Evolutionary conservation across 1,284 basidiomycete genomes (phyloP).

Genomic region (Sanghuangporus weigelae): DNA sequence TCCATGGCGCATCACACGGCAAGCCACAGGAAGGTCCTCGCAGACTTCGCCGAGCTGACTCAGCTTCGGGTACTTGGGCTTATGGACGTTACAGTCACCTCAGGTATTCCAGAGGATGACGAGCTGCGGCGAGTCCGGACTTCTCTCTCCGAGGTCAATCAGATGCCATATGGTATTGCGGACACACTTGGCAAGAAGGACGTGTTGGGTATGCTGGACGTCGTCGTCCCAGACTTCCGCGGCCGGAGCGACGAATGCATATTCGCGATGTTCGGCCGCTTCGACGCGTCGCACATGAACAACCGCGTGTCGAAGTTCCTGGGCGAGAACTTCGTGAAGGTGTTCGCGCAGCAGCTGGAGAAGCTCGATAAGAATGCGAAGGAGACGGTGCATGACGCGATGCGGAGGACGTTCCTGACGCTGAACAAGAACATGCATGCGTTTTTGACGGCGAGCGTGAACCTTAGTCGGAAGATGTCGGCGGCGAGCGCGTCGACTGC

Average conservation of each 20-base stretch:
- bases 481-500: constrained; percentile 48
- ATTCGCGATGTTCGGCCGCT: constrained; percentile 92
- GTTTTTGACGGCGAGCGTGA: constrained; percentile 41
- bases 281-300: constrained; percentile 60
- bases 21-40: constrained; percentile 45
- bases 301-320: constrained; percentile 73
- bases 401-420: constrained; percentile 81
- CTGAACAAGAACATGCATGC: constrained; percentile 80
- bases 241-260: constrained; percentile 79
- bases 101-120: constrained; percentile 84
- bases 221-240: constrained; percentile 88
- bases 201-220: constrained; percentile 85
- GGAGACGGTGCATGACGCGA: constrained; percentile 67
- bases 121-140: constrained; percentile 92
- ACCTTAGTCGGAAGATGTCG: constrained; percentile 62
- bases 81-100: constrained; percentile 95
- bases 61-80: constrained; percentile 88
- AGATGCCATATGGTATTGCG: constrained; percentile 95
- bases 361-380: constrained; percentile 40
- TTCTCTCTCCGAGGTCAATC: constrained; percentile 85
- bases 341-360: constrained; percentile 57
- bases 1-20: constrained; percentile 28
- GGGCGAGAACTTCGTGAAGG: constrained; percentile 70
- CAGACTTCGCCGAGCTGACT: constrained; percentile 83
- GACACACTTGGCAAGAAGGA: constrained; percentile 85